Percentiles rank a stretch among this genome's conserved stretches.
phyloP scores from a whole-genome alignment of 2,329 filamentous ascomycete species.

The Graphilbum fragrans region DNA sequence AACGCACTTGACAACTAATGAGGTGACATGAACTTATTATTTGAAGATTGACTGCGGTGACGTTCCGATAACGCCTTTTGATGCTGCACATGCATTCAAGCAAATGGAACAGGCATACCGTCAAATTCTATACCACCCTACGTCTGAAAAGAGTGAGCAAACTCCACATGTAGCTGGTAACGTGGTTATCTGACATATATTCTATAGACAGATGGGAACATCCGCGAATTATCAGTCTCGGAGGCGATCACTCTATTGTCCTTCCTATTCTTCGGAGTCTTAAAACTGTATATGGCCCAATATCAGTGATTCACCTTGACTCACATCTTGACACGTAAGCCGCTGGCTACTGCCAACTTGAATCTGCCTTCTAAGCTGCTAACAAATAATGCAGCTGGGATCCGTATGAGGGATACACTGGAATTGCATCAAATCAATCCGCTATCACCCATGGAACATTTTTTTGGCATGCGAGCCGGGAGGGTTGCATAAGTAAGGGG shows the following conservation, averaged over 20 bases:
- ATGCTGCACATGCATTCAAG: slow-evolving; percentile 11
- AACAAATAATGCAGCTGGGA: slow-evolving; percentile 4
- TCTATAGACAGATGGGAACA: slow-evolving; percentile 4
- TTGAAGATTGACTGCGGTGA: slow-evolving; percentile 11
- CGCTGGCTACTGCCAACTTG: neutral
- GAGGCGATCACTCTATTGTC: slow-evolving; percentile 18
- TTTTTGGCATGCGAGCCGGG: slow-evolving; percentile 70
- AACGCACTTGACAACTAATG: neutral
- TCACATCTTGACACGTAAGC: slow-evolving; percentile 14
- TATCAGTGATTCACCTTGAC: slow-evolving; percentile 19
- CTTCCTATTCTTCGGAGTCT: slow-evolving; percentile 16
- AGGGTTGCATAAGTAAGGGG: slow-evolving; percentile 71
- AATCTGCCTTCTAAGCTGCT: neutral
- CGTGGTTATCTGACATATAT: neutral
- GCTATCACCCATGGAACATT: slow-evolving; percentile 79
- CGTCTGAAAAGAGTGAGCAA: slow-evolving; percentile 2
- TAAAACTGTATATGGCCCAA: slow-evolving; percentile 16
- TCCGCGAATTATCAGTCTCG: slow-evolving; percentile 11
- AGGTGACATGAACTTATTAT: neutral
- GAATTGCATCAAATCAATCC: slow-evolving; percentile 62
- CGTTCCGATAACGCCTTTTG: slow-evolving; percentile 12
- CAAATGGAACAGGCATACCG: slow-evolving; percentile 12
- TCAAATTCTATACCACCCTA: slow-evolving; percentile 5
- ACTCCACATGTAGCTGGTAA: neutral
- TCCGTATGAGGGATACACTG: slow-evolving; percentile 58